Evolutionary conservation across 2,329 filamentous ascomycete genomes (phyloP).

Genomic region (Pyricularia sp.): DNA sequence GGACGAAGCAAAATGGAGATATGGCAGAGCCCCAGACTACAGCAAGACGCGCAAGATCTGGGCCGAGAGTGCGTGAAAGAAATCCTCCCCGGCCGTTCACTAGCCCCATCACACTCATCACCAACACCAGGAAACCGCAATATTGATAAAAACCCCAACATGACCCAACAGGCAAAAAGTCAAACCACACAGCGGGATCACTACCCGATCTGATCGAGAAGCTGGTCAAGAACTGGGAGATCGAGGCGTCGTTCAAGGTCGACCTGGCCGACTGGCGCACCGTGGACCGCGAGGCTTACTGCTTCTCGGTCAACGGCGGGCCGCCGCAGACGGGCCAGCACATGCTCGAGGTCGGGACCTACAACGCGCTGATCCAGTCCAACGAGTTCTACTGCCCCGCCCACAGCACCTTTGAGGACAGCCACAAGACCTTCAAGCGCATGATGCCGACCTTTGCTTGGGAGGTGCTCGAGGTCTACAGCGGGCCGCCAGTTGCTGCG

Average conservation of each 20-base stretch:
- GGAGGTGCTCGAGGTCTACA: slow-evolving; percentile 61
- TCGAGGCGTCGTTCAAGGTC: slow-evolving; percentile 61
- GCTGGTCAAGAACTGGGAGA: slow-evolving; percentile 65
- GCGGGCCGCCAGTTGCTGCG: slow-evolving; percentile 50
- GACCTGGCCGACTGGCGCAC: slow-evolving; percentile 55
- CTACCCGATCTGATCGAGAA: slow-evolving; percentile 56
- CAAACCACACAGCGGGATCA: slow-evolving; percentile 43
- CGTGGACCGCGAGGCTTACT: slow-evolving; percentile 49
- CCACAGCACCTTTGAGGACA: slow-evolving; percentile 51
- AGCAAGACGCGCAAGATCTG: slow-evolving; percentile 52
- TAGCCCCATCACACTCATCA: slow-evolving; percentile 7
- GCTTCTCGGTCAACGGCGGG: slow-evolving; percentile 54
- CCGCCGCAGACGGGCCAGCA: slow-evolving; percentile 46
- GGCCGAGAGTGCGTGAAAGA: slow-evolving; percentile 39
- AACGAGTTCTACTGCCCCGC: slow-evolving; percentile 56
- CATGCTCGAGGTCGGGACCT: slow-evolving; percentile 60
- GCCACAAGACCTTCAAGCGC: slow-evolving; percentile 62
- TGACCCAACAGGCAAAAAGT: slow-evolving; percentile 42
- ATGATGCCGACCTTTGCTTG: slow-evolving; percentile 68
- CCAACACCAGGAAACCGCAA: not conserved
- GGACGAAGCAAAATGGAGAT: slow-evolving; percentile 49
- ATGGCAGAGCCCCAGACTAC: slow-evolving; percentile 54
- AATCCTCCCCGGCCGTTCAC: not conserved
- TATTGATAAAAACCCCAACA: too few relatives aligned
- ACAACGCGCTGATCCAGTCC: slow-evolving; percentile 56